These are phyloP conservation scores for Carallia pectinifolia DNA, from an alignment of 345 rosid species.

Conservation along the genomic window DNA sequence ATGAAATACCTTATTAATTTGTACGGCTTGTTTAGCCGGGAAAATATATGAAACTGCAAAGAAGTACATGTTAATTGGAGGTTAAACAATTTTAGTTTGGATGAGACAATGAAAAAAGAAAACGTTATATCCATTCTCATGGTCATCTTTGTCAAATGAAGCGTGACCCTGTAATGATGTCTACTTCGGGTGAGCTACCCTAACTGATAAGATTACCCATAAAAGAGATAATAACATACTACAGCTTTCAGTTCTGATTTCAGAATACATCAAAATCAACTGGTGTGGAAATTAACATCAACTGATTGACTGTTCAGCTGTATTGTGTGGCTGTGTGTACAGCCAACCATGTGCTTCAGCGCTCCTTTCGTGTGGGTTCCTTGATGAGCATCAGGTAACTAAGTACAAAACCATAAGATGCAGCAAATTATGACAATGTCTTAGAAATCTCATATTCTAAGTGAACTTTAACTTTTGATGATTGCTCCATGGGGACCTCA, in stretches of 20 bases:
- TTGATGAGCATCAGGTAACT: neutral
- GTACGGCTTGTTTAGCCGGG: no score
- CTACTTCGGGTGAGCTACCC: neutral
- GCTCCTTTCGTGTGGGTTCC: neutral
- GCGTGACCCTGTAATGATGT: neutral
- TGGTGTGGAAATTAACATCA: neutral
- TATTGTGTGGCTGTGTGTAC: neutral
- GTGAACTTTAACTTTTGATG: neutral
- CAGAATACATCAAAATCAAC: neutral
- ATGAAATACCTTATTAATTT: neutral
- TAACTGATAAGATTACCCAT: neutral
- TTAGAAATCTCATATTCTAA: no score
- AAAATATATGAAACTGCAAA: neutral
- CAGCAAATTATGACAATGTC: neutral
- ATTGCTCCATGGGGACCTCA: conserved; percentile 19
- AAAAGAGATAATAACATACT: neutral
- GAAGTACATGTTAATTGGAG: neutral
- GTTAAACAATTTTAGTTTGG: neutral
- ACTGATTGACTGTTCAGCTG: no score
- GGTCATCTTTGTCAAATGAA: neutral
- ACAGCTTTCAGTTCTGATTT: neutral
- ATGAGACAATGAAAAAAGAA: neutral
- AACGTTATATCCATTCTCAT: neutral
- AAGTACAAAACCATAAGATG: neutral
- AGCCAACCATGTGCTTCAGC: neutral